Evolutionary conservation across 495 filamentous ascomycete species (phyloP), one percentile per base, ranked within the genome.

Genomic region (Xylaria flabelliformis): DNA sequence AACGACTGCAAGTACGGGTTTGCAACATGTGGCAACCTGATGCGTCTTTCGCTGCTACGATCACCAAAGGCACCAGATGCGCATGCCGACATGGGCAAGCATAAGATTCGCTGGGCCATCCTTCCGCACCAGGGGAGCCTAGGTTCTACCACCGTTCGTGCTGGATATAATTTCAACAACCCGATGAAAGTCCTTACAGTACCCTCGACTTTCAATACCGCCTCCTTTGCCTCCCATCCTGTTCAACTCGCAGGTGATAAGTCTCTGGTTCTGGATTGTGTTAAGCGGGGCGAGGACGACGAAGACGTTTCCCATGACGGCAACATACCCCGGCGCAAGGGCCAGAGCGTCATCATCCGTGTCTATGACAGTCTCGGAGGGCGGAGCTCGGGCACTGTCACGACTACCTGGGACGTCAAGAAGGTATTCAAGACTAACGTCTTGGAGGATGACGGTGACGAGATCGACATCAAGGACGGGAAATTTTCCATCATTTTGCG

Each of bases 1-100:
- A 99, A 99, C 80, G 96, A 99, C 78, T 92, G 89, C 82, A 99
- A 99, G 81, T 98, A 98, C 74, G 96, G 96, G 32, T 99, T 99
- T 80, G 96, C 96, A 48, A 97, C 94, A 26, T 86, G 85, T 63
- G 96, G 96, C n/a, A 93, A 91, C 73, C 81, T 95, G 50, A 99
- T 99, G 96, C 91, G 96, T 21, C 85, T 99, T 19, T 94, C 91
- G 55, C 86, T 99, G 50, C 88, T 99, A 10, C 90, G 96, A 41
- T 91, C 94, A 53, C 93, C 96, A n/a, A 99, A 98, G 77, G 96
- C 96, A 0, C 96, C 96, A 24, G 96, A 99, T 78, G 95, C 91
- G 15, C 90, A 98, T 77, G 96, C 96, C 67, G 96, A 99, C 81
- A 99, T 99, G 96, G 95, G 95, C 46, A 87, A 87, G 42, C 96